These are phyloP conservation scores for Nyctanthes arbortristis DNA, from an alignment of 257 asterid genomes.

Conservation along the genomic window DNA sequence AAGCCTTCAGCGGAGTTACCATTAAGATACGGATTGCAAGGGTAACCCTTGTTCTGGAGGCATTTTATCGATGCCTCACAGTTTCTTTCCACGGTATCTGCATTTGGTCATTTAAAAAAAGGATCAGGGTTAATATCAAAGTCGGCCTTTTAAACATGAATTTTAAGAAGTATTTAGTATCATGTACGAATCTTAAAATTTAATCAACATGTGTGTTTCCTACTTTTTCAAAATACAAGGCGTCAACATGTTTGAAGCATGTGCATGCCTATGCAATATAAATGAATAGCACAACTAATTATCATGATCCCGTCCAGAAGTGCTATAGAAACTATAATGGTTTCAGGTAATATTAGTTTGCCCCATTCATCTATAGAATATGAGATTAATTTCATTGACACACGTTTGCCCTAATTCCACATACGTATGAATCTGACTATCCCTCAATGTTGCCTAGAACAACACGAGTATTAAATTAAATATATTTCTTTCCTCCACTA, in stretches of 20 bases:
- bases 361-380: not conserved
- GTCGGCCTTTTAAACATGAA: constrained; percentile 12
- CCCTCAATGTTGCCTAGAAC: not conserved
- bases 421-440: not conserved
- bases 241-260: not conserved
- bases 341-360: not conserved
- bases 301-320: not conserved
- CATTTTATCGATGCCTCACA: constrained; percentile 63
- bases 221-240: too few species aligned
- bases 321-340: not conserved
- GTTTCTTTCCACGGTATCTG: constrained; percentile 54
- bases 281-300: not conserved
- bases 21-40: constrained; percentile 44
- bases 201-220: too few species aligned
- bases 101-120: constrained; percentile 18
- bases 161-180: not conserved
- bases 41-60: constrained; percentile 55
- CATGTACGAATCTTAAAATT: too few species aligned
- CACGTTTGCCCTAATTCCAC: not conserved
- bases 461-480: too few species aligned
- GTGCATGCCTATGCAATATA: not conserved
- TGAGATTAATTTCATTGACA: not conserved
- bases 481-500: not conserved
- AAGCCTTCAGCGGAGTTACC: constrained; percentile 44
- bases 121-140: constrained; percentile 18